Base-by-base conservation (phyloP, 2,329 filamentous ascomycete species). In the Alternaria brassicicola region DNA sequence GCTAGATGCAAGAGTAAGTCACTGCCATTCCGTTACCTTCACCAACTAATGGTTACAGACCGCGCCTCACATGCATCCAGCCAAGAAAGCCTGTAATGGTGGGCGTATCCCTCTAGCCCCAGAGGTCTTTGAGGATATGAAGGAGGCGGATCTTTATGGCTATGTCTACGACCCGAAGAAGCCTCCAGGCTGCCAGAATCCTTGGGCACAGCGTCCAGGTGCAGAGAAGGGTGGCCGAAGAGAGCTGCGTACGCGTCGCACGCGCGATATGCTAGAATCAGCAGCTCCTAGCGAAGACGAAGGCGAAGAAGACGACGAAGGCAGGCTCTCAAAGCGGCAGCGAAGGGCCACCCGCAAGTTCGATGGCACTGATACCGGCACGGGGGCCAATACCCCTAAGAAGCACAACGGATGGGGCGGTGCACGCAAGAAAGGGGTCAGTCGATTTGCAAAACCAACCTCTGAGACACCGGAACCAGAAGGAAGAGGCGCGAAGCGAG, bases 111-210 rank as follows among this genome's bases (percentile, higher is more conserved):
- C 84, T 10, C 67, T 81, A 25, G 75, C 79, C 12, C 74, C 76
- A 5, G 73, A 77, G n/a, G 70, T 85, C 3, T 87, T 81, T 59
- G 85, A 87, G 66, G 85, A 86, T 63, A 83, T 83, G 72, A 87
- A 87, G 63, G 86, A 88, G 74, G 82, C 86, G 1, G 82, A 83
- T 56, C 75, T 88, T 0, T 88, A 88, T 67, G 84, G 84, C 54
- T 88, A 87, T 70, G 80, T 79, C 31, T 85, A 85, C 68, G 84
- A 85, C 60, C 73, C 82, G 0, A 83, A 83, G 64, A 82, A 80
- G 57, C 65, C 77, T 42, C 74, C 76, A 12, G 81, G 82, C n/a
- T 78, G 75, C 52, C 86, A 87, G 63, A 83, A 88, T 66, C 84
- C 86, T 0, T 86, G 85, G 57, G 71, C 78, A 1, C 86, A 88